A percentile compares a stretch with the other conserved stretches of the same genome.
Evolutionary conservation across 2,329 filamentous ascomycete genomes (phyloP).

Genomic region (Chaetomiaceae sp.): DNA sequence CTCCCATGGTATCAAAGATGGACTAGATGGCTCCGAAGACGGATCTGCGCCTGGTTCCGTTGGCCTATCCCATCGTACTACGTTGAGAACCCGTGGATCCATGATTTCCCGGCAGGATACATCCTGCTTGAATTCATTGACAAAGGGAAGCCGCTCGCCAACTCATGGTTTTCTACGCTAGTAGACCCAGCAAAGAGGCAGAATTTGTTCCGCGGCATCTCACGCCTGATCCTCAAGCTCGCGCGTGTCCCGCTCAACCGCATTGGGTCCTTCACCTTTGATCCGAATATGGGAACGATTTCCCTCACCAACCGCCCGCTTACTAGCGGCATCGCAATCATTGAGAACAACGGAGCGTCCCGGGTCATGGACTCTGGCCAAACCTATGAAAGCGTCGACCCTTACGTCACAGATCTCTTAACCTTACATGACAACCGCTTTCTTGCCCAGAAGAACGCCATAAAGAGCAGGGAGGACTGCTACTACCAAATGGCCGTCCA

Average conservation of each 20-base stretch:
- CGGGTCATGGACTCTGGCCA: no score
- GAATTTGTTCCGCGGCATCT: constrained; percentile 32
- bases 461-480: no score
- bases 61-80: not conserved
- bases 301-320: no score
- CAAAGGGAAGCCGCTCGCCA: constrained; percentile 28
- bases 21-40: not conserved
- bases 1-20: not conserved
- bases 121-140: constrained; percentile 28
- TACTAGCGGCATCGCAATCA: no score
- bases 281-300: no score
- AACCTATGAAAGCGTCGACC: no score
- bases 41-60: not conserved
- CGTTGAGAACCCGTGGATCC: no score
- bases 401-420: no score
- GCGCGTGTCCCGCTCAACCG: constrained; percentile 28
- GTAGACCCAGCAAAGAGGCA: constrained; percentile 23
- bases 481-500: no score
- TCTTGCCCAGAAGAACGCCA: no score
- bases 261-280: constrained; percentile 20
- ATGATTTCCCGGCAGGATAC: constrained; percentile 20
- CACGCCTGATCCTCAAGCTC: constrained; percentile 27
- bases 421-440: no score
- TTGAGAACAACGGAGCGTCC: no score
- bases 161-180: constrained; percentile 23